These are phyloP conservation scores for Mycotypha africana DNA, from an alignment of 371 early-diverging fungal species.

Conservation along the genomic window DNA sequence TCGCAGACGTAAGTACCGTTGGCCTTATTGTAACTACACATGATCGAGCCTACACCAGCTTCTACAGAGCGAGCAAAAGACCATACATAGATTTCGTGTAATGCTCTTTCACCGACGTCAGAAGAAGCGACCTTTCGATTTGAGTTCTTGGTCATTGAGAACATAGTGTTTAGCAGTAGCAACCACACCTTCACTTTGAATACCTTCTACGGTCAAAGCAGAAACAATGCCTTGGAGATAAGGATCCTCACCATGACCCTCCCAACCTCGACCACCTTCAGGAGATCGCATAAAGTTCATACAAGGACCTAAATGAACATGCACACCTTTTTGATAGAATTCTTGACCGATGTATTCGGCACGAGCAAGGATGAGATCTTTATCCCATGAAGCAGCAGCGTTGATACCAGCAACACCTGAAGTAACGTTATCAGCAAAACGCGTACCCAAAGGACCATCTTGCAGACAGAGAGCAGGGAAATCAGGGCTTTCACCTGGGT, in stretches of 20 bases:
- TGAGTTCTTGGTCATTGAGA: constrained; percentile 44
- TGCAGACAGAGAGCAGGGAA: constrained; percentile 57
- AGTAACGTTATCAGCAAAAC: constrained; percentile 30
- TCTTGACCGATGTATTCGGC: constrained; percentile 50
- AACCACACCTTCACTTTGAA: constrained; percentile 40
- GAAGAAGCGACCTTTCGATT: constrained; percentile 24
- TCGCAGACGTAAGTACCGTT: constrained; percentile 49
- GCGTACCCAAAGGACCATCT: constrained; percentile 49
- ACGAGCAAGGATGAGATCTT: constrained; percentile 33
- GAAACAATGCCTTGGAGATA: constrained; percentile 40
- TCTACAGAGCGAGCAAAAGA: constrained; percentile 50
- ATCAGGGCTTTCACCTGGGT: constrained; percentile 23
- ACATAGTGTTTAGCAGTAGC: constrained; percentile 51
- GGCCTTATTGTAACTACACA: constrained; percentile 54
- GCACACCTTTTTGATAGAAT: constrained; percentile 42
- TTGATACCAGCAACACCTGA: constrained; percentile 49
- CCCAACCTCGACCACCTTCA: constrained; percentile 56
- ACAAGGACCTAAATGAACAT: constrained; percentile 44
- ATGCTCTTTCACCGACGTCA: constrained; percentile 41
- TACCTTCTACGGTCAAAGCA: constrained; percentile 26
- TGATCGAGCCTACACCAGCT: constrained; percentile 50
- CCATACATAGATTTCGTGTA: constrained; percentile 54
- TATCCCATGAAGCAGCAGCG: constrained; percentile 50
- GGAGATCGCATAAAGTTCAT: constrained; percentile 45
- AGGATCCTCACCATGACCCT: constrained; percentile 59